Conservation (phyloP, 2,329 filamentous ascomycete species). For the Lasiodiplodia sp. region DNA sequence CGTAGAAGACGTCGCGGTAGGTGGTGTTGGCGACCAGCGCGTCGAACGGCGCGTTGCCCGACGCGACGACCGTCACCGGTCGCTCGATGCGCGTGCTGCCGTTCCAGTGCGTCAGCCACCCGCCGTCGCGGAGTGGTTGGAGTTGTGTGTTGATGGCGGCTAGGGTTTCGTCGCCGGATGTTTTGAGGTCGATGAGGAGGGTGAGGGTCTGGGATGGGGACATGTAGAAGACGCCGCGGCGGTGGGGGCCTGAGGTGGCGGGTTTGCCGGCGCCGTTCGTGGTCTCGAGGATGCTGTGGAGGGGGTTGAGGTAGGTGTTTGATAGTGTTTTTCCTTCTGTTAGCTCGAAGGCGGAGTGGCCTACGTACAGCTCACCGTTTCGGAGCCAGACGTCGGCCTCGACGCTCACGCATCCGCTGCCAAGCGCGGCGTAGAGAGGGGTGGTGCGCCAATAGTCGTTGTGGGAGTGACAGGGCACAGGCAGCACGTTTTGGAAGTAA, state of each 20-base stretch:
- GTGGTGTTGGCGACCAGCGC: constrained; percentile 54
- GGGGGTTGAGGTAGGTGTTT: constrained; percentile 60
- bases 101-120: constrained; percentile 61
- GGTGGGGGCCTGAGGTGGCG: constrained; percentile 51
- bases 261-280: constrained; percentile 44
- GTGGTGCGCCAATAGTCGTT: constrained; percentile 66
- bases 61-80: constrained; percentile 61
- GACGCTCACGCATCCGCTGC: constrained; percentile 62
- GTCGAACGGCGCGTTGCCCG: constrained; percentile 61
- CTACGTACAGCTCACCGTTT: constrained; percentile 60
- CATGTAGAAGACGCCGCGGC: constrained; percentile 60
- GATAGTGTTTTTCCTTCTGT: constrained; percentile 56
- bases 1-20: constrained; percentile 64
- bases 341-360: constrained; percentile 58
- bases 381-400: constrained; percentile 66
- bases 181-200: constrained; percentile 62
- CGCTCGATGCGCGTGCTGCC: constrained; percentile 50
- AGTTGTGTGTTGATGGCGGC: constrained; percentile 51
- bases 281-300: constrained; percentile 57
- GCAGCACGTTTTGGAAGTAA: constrained; percentile 47
- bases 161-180: constrained; percentile 44
- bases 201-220: constrained; percentile 58
- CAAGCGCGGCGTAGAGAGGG: constrained; percentile 62
- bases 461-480: constrained; percentile 63
- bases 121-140: constrained; percentile 54